Base-by-base conservation (phyloP, 805 yeast species). In the Yarrowia osloensis region DNA sequence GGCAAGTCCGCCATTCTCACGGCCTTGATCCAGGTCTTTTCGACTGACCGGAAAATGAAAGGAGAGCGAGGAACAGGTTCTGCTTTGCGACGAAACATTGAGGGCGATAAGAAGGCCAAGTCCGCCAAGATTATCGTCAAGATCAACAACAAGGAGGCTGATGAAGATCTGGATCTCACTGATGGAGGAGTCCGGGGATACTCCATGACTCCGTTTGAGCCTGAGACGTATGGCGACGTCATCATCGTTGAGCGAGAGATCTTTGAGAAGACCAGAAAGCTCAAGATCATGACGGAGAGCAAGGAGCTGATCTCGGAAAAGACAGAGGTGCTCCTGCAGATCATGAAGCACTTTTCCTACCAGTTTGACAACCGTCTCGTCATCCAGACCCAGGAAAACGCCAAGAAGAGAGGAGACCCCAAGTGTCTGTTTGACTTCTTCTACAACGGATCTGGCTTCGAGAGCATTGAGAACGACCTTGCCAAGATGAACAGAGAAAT, bases 341-440 rank as follows among this genome's bases (percentile, higher is more conserved):
- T 95, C 2, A 77, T 92, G 55, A 86, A 85, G 70, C 84, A 82
- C 70, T 91, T 88, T 74, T 86, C 88, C 52, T 87, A 94, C 49
- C 87, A 90, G 6, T 88, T 95, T 28, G 93, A 87, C 72, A 95
- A 95, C 72, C 97, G 98, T 6, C 85, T 95, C 84, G 90, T 97
- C 1, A 90, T 95, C 73, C 80, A 95, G 61, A 91, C 97, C 0
- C 99, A 95, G 76, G 98, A 95, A 71, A 90, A 88, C 69, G 98
- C 99, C 1, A 85, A 97, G 71, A 89, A 93, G 0, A 85, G 88
- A 35, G 86, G 95, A 4, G 82, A 90, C 4, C 89, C 90, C 68
- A 81, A 81, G 39, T 88, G 84, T 57, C 90, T 92, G 76, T 95
- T 87, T 75, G 81, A 82, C 17, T 87, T 85, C 74, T 91, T 94